Conservation (phyloP, 1,284 basidiomycete species). For the Ganoderma sp. region DNA sequence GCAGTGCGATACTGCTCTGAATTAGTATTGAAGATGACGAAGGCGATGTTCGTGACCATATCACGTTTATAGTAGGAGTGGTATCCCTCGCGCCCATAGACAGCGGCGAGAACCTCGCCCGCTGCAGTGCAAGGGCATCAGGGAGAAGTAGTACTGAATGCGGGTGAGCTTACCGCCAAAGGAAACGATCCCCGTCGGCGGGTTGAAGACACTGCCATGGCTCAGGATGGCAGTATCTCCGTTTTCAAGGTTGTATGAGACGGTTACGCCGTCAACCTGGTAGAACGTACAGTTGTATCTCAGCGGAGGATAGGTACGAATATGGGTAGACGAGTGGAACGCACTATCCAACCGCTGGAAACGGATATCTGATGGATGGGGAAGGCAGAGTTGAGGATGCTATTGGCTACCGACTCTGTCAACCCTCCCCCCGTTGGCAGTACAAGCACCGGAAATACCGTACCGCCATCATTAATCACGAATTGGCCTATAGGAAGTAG, state of each 20-base stretch:
- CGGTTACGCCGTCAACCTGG: slow-evolving; percentile 28
- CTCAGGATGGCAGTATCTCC: background rate
- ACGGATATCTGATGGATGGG: slow-evolving; percentile 26
- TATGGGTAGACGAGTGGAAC: background rate
- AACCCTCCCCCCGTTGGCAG: background rate
- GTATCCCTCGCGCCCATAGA: slow-evolving; percentile 27
- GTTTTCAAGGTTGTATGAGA: slow-evolving; percentile 23
- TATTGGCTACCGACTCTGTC: slow-evolving; percentile 7
- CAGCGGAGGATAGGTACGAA: background rate
- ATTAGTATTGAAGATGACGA: slow-evolving; percentile 26
- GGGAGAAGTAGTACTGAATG: background rate
- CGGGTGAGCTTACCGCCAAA: slow-evolving; percentile 2
- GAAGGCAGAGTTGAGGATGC: slow-evolving; percentile 15
- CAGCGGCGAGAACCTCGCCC: slow-evolving; percentile 23
- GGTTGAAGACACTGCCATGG: slow-evolving; percentile 25
- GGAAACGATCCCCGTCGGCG: background rate
- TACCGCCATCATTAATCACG: slow-evolving; percentile 9
- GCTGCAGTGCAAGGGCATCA: slow-evolving; percentile 11
- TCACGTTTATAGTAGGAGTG: slow-evolving; percentile 26
- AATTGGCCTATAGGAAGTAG: slow-evolving; percentile 2
- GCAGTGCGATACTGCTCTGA: slow-evolving; percentile 19
- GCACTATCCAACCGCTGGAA: slow-evolving; percentile 22
- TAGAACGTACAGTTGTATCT: too few species aligned
- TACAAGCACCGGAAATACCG: background rate
- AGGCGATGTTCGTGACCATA: slow-evolving; percentile 26